Evolutionary conservation across 2,329 filamentous ascomycete genomes (phyloP), one percentile per base, ranked within the genome.

Genomic region (Aspergillus ochraceoroseus): DNA sequence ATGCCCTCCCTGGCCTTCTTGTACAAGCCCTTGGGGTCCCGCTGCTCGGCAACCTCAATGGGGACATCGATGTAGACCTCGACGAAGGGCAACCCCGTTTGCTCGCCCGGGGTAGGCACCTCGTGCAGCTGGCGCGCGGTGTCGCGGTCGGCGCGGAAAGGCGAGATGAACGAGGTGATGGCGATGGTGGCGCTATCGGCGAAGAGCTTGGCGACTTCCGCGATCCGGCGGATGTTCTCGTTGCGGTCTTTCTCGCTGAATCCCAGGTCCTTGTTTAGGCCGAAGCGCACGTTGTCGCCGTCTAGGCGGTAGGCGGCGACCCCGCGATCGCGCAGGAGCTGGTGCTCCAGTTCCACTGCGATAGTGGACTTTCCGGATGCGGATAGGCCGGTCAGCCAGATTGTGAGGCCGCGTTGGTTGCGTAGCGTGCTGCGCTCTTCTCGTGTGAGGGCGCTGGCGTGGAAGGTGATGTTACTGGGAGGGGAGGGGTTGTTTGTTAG

Each of bases 281-380:
- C 92, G 72, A 96, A 95, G 47, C 92, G 90, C 53, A 98, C 84
- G 70, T 98, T 98, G 77, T 98, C 92, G 59, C 90, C 92, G 69
- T 98, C 92, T 19, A 98, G 82, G 38, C 92, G 82, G 77, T 98
- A 98, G 46, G 89, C 85, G 41, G 83, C 73, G 36, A 92, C 73
- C 29, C 83, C 84, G 66, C 94, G 88, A 42, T 59, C 53, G 40
- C 48, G 53, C 41, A 98, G 80, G 22, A 98, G 82, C 67, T 95
- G 88, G 73, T 95, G 90, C 75, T 98, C 92, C 27, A 98, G 85
- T 11, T 92, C 92, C 2, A 87, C 94, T 40, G 92, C 92, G 48
- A 98, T 87, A 43, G 92, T 98, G 37, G 90, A 95, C 72, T 98
- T 98, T 62, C 92, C 92, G 0, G 87, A 95, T 36, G 90, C 92